These are phyloP conservation scores for Marasmius oreades DNA, from an alignment of 1,284 basidiomycete species.

Conservation along the genomic window DNA sequence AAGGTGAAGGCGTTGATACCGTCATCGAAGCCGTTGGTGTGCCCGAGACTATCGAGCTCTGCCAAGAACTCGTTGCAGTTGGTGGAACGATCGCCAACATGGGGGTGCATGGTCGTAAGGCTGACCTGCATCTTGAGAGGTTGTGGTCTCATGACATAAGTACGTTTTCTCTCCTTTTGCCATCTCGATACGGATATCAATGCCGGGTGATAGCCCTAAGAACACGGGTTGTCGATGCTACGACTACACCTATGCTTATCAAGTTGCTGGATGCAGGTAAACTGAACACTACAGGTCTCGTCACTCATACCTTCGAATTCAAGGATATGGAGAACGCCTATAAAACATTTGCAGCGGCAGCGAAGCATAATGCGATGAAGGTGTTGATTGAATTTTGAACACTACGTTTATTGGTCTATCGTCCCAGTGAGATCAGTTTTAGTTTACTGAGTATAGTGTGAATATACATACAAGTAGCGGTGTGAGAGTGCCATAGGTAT, in stretches of 20 bases:
- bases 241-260: constrained; percentile 21
- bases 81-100: constrained; percentile 26
- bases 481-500: too few relatives aligned
- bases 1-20: constrained; percentile 22
- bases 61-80: constrained; percentile 22
- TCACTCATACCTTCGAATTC: constrained; percentile 22
- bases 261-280: constrained; percentile 21
- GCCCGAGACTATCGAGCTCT: constrained; percentile 23
- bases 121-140: constrained; percentile 24
- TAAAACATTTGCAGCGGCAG: constrained; percentile 19
- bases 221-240: constrained; percentile 21
- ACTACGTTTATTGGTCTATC: background rate
- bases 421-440: too few relatives aligned
- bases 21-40: constrained; percentile 26
- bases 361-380: constrained; percentile 21
- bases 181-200: background rate
- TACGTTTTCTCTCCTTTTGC: background rate
- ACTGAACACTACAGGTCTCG: constrained; percentile 16
- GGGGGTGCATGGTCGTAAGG: constrained; percentile 25
- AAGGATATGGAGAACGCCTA: constrained; percentile 21
- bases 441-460: too few relatives aligned
- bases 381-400: constrained; percentile 21
- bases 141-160: constrained; percentile 24
- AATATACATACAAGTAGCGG: too few relatives aligned
- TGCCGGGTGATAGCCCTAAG: constrained; percentile 14